Conservation (phyloP, 768 basidiomycete species). For the Mycena polygramma region DNA sequence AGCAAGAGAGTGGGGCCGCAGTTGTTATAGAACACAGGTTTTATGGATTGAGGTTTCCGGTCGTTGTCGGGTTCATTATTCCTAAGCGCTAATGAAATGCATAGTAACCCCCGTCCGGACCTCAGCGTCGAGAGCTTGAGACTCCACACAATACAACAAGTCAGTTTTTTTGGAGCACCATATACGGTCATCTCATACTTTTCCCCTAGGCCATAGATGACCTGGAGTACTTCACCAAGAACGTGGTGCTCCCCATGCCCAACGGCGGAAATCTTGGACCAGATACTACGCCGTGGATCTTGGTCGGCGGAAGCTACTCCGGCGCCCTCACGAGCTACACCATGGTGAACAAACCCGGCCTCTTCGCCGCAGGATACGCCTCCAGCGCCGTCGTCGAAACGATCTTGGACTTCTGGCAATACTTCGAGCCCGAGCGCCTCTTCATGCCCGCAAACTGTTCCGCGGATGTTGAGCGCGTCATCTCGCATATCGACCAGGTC, state of each 20-base stretch:
- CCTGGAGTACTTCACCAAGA: constrained; percentile 76
- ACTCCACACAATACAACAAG: constrained; percentile 76
- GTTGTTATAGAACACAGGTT: constrained; percentile 81
- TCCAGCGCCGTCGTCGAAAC: constrained; percentile 78
- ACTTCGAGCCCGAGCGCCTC: constrained; percentile 78
- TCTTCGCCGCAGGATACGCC: constrained; percentile 76
- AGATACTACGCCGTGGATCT: constrained; percentile 63
- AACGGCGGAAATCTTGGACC: constrained; percentile 73
- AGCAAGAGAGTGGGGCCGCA: constrained; percentile 73
- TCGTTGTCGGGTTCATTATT: too few species aligned
- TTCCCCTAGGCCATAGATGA: constrained; percentile 70
- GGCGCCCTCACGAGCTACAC: constrained; percentile 69
- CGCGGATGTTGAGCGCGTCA: constrained; percentile 74
- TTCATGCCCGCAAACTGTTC: constrained; percentile 83
- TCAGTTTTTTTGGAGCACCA: neutral
- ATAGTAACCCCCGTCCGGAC: constrained; percentile 75
- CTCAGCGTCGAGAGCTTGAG: constrained; percentile 69
- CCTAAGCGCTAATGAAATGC: neutral
- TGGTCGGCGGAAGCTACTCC: constrained; percentile 66
- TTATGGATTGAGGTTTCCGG: constrained; percentile 61
- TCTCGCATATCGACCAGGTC: constrained; percentile 71
- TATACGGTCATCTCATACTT: neutral
- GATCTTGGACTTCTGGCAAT: constrained; percentile 76
- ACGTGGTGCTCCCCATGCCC: constrained; percentile 75
- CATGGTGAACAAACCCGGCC: constrained; percentile 75